phyloP scores from a whole-genome alignment of 2,329 filamentous ascomycete genomes.

The Cladosporium sp. region DNA sequence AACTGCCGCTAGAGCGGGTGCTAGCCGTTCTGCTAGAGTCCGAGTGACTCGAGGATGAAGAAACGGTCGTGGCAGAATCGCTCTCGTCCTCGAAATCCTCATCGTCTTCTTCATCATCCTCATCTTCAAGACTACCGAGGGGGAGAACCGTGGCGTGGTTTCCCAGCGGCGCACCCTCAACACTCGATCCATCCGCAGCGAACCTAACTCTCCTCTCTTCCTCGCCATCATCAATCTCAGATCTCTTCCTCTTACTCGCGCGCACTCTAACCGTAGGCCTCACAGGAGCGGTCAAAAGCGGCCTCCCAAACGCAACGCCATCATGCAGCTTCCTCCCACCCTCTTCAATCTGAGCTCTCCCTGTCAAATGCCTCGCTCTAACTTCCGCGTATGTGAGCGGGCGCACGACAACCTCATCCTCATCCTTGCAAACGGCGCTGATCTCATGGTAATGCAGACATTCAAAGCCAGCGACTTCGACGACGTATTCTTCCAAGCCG shows the following conservation, averaged over 20 bases:
- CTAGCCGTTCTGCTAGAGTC: conserved; percentile 1
- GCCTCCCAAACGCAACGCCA: conserved; percentile 73
- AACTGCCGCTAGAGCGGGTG: neutral
- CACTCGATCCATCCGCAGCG: neutral
- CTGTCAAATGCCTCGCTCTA: conserved; percentile 65
- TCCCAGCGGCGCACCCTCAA: neutral
- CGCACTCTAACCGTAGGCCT: conserved; percentile 34
- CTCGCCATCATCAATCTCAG: conserved; percentile 28
- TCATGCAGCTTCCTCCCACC: conserved; percentile 81
- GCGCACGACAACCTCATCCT: conserved; percentile 79
- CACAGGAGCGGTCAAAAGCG: conserved; percentile 42
- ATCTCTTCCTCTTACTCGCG: conserved; percentile 27
- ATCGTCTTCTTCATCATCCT: conserved; percentile 21
- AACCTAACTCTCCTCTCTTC: conserved; percentile 22
- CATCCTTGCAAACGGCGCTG: conserved; percentile 65
- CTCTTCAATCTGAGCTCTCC: conserved; percentile 72
- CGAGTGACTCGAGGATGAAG: conserved; percentile 1
- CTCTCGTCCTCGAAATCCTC: conserved; percentile 18
- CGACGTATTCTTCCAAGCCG: conserved; percentile 85
- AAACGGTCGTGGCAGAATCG: too few relatives aligned
- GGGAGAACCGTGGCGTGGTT: conserved; percentile 2
- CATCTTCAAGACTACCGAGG: conserved; percentile 38
- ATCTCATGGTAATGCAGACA: conserved; percentile 80
- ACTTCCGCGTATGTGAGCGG: conserved; percentile 72
- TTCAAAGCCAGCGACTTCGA: conserved; percentile 75